A percentile compares a stretch with the other conserved stretches of the same genome.
These are phyloP conservation scores for Salix dunnii DNA, from an alignment of 345 rosid genomes.

Conservation along the genomic window DNA sequence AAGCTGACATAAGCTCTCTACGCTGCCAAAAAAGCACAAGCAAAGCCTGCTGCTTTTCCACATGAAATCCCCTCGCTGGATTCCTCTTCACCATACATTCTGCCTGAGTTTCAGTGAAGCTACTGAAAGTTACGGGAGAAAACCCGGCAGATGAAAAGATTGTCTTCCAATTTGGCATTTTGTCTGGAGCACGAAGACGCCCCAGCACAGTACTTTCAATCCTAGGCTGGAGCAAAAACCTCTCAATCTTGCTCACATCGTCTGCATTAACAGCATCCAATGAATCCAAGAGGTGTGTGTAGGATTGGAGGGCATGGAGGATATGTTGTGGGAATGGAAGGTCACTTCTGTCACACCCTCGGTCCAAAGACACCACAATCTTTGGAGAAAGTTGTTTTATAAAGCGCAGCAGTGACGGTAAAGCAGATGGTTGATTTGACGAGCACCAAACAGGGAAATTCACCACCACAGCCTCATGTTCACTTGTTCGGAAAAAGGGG, in stretches of 20 bases:
- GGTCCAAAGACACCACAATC: slow-evolving; percentile 72
- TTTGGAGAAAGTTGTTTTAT: slow-evolving; percentile 75
- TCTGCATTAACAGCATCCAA: slow-evolving; percentile 82
- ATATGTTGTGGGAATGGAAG: slow-evolving; percentile 71
- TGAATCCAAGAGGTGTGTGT: slow-evolving; percentile 64
- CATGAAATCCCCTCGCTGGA: slow-evolving; percentile 68
- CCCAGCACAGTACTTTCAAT: slow-evolving; percentile 64
- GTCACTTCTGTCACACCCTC: slow-evolving; percentile 77
- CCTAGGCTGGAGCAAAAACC: slow-evolving; percentile 62
- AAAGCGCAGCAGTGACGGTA: slow-evolving; percentile 58
- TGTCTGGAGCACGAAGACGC: slow-evolving; percentile 54
- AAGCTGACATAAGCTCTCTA: slow-evolving; percentile 75
- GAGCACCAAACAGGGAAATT: slow-evolving; percentile 48
- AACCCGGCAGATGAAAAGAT: slow-evolving; percentile 68
- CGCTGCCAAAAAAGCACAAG: slow-evolving; percentile 88
- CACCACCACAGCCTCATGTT: slow-evolving; percentile 47
- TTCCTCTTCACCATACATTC: slow-evolving; percentile 72
- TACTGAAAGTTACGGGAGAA: slow-evolving; percentile 60
- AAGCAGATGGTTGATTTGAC: slow-evolving; percentile 34
- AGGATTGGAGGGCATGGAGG: slow-evolving; percentile 62
- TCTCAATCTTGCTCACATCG: slow-evolving; percentile 77
- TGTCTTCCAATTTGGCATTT: slow-evolving; percentile 67
- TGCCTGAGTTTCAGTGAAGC: slow-evolving; percentile 81
- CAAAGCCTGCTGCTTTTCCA: slow-evolving; percentile 69
- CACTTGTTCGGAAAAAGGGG: slow-evolving; percentile 35